A percentile compares a stretch with the other conserved stretches of the same genome.
These are phyloP conservation scores for Daucus carota DNA, from an alignment of 129 eudicot species.

Conservation along the genomic window DNA sequence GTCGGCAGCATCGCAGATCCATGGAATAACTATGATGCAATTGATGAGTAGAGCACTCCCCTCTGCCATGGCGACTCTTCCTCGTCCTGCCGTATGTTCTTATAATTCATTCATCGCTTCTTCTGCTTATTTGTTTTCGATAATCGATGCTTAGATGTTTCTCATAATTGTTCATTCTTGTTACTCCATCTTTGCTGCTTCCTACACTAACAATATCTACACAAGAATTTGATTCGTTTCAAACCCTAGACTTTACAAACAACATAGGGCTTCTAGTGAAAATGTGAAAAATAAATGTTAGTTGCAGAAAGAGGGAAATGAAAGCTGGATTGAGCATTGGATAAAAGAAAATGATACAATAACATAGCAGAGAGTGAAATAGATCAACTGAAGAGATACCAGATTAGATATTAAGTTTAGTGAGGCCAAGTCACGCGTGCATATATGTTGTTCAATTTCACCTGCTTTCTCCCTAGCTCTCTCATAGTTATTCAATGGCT, in stretches of 20 bases:
- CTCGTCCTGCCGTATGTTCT: conserved; percentile 2
- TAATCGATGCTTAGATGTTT: no score
- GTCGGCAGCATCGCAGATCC: no score
- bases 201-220: no score
- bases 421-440: not conserved
- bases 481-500: not conserved
- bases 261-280: no score
- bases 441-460: no score
- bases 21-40: not conserved
- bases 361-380: not conserved
- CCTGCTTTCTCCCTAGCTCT: no score
- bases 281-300: not conserved
- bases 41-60: not conserved
- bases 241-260: no score
- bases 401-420: not conserved
- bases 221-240: no score
- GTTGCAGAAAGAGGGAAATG: not conserved
- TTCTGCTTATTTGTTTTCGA: not conserved
- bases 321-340: not conserved
- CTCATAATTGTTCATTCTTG: not conserved
- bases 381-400: not conserved
- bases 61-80: conserved; percentile 12
- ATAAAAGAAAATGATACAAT: no score
- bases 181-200: no score
- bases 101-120: not conserved